Evolutionary conservation across 495 filamentous ascomycete genomes (phyloP).

Genomic region (Tuber melanosporum): DNA sequence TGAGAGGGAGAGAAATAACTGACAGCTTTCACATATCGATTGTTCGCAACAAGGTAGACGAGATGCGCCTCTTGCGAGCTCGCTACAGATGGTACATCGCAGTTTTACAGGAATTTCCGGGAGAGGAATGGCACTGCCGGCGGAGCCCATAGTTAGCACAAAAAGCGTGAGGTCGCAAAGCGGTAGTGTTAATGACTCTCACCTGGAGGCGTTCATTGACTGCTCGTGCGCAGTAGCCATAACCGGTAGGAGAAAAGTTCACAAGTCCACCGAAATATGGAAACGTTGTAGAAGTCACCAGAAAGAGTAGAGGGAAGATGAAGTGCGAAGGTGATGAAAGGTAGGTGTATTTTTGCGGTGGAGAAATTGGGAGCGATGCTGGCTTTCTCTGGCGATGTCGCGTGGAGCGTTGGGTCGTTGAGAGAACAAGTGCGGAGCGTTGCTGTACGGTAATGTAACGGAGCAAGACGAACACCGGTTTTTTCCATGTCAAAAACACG

Average conservation of each 20-base stretch:
- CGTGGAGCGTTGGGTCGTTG: background rate
- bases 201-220: slow-evolving; percentile 31
- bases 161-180: slow-evolving; percentile 8
- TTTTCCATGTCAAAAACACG: background rate
- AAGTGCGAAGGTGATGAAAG: background rate
- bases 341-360: background rate
- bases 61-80: slow-evolving; percentile 83
- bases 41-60: slow-evolving; percentile 92
- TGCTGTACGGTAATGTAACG: background rate
- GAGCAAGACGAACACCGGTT: background rate
- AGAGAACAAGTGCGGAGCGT: background rate
- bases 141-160: background rate
- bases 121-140: slow-evolving; percentile 62
- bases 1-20: slow-evolving; percentile 40
- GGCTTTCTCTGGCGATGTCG: slow-evolving; percentile 2
- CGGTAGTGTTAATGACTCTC: slow-evolving; percentile 20
- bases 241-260: slow-evolving; percentile 7
- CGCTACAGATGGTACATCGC: slow-evolving; percentile 85
- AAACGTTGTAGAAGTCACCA: slow-evolving; percentile 10
- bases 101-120: slow-evolving; percentile 92
- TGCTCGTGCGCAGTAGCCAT: slow-evolving; percentile 35
- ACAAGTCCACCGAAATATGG: slow-evolving; percentile 24
- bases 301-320: background rate
- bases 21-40: slow-evolving; percentile 85
- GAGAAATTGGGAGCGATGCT: background rate